Percentiles rank a stretch among this genome's conserved stretches.
Evolutionary conservation across 2,329 filamentous ascomycete species (phyloP).

Genomic region (Fusarium burgessii): DNA sequence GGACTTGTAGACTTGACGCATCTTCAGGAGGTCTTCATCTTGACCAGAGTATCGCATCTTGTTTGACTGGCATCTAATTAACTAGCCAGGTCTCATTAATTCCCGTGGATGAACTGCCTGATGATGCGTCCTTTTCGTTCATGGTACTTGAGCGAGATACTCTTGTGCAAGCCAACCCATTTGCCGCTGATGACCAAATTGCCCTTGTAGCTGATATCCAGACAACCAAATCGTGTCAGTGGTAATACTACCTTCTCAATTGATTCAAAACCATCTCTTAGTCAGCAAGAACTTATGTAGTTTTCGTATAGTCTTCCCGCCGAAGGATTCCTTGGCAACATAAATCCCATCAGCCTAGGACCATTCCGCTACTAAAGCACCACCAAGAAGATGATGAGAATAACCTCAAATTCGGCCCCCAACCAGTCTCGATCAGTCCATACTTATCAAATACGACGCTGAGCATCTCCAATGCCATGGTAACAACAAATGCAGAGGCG

Average conservation of each 20-base stretch:
- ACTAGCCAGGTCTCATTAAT: rapidly evolving
- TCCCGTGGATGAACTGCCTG: rapidly evolving
- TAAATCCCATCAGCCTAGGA: background rate
- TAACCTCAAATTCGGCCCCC: background rate
- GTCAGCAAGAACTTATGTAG: conserved; percentile 9
- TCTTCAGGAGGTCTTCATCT: too few species aligned
- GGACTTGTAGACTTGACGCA: too few species aligned
- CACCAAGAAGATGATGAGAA: background rate
- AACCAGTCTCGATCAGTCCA: conserved; percentile 13
- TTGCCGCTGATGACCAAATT: background rate
- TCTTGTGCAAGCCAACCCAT: background rate
- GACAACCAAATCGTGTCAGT: background rate
- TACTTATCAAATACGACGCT: conserved; percentile 8
- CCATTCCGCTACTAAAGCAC: background rate
- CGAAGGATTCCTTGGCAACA: conserved; percentile 11
- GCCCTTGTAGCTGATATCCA: background rate
- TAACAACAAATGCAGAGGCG: background rate
- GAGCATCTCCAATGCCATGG: background rate
- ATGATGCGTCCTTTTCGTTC: background rate
- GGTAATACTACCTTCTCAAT: background rate
- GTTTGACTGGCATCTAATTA: background rate
- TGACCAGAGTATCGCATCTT: too few species aligned
- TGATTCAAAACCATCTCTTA: background rate
- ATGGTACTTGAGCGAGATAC: background rate
- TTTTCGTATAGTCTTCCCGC: background rate